A percentile compares a stretch with the other conserved stretches of the same genome.
Conservation (phyloP, 129 eudicot species). For the Centaurea solstitialis region DNA sequence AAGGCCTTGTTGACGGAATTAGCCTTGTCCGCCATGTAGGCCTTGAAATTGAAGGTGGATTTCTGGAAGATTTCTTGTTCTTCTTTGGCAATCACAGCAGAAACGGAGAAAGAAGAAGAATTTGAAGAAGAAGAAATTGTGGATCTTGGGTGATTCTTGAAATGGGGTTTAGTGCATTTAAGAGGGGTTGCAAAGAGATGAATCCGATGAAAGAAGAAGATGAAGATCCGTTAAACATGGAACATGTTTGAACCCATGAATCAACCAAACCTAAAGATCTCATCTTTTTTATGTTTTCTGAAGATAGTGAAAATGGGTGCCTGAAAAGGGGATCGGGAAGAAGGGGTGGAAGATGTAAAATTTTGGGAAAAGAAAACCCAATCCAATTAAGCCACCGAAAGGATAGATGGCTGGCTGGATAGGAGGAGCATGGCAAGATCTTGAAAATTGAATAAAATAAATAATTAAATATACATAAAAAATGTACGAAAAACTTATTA, state of each 20-base stretch:
- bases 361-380: background rate
- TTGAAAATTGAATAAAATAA: no score
- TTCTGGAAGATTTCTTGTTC: constrained; percentile 19
- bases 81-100: constrained; percentile 44
- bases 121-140: constrained; percentile 7
- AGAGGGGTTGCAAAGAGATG: constrained; percentile 22
- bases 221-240: constrained; percentile 36
- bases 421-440: no score
- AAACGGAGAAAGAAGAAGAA: constrained; percentile 25
- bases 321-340: background rate
- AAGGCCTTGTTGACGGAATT: constrained; percentile 50
- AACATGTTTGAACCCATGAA: constrained; percentile 52
- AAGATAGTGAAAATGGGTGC: constrained; percentile 10
- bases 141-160: constrained; percentile 27
- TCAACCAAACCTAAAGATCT: constrained; percentile 53
- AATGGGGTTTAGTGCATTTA: constrained; percentile 27
- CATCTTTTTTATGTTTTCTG: no score
- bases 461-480: no score
- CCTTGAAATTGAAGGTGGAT: constrained; percentile 51
- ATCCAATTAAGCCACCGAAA: no score
- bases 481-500: no score
- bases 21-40: constrained; percentile 51
- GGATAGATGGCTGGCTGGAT: no score
- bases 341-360: background rate
- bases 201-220: constrained; percentile 39